phyloP scores from a whole-genome alignment of 2,329 filamentous ascomycete species.

The Teratosphaeria zuluensis region DNA sequence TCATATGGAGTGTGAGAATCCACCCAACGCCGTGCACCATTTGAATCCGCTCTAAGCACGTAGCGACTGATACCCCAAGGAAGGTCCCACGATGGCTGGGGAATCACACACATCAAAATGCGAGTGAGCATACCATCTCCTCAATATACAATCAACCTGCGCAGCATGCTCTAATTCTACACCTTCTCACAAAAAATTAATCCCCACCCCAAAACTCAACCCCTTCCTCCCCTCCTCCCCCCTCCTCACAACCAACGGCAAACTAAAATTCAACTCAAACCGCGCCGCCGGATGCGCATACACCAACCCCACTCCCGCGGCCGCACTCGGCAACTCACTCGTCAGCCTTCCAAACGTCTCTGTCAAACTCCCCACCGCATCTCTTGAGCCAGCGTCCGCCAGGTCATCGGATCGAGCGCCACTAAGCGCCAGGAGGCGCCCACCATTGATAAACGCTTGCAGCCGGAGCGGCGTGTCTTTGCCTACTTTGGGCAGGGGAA shows the following conservation, averaged over 20 bases:
- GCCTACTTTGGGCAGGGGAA: conserved; percentile 74
- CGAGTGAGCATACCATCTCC: too few relatives aligned
- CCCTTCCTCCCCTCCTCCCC: conserved; percentile 88
- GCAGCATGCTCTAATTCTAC: too few relatives aligned
- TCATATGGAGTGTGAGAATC: too few relatives aligned
- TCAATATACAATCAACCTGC: too few relatives aligned
- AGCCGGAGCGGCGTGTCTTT: conserved; percentile 76
- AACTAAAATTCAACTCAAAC: conserved; percentile 91
- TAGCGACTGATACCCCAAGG: too few relatives aligned
- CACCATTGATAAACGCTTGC: conserved; percentile 86
- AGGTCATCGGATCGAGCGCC: conserved; percentile 25
- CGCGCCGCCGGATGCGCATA: conserved; percentile 90
- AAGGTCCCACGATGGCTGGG: too few relatives aligned
- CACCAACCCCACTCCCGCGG: conserved; percentile 81
- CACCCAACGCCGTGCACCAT: too few relatives aligned
- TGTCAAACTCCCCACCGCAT: conserved; percentile 46
- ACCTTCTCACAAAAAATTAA: conserved; percentile 70
- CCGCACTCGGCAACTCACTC: conserved; percentile 70
- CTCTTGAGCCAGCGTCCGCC: conserved; percentile 16
- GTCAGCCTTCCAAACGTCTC: conserved; percentile 60
- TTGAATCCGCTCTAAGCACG: too few relatives aligned
- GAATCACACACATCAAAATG: too few relatives aligned
- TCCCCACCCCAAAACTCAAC: conserved; percentile 87
- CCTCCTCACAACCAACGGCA: conserved; percentile 70
- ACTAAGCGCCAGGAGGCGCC: conserved; percentile 68